Evolutionary conservation across 306 rosid species (phyloP).

Genomic region (Potentilla sterilis): DNA sequence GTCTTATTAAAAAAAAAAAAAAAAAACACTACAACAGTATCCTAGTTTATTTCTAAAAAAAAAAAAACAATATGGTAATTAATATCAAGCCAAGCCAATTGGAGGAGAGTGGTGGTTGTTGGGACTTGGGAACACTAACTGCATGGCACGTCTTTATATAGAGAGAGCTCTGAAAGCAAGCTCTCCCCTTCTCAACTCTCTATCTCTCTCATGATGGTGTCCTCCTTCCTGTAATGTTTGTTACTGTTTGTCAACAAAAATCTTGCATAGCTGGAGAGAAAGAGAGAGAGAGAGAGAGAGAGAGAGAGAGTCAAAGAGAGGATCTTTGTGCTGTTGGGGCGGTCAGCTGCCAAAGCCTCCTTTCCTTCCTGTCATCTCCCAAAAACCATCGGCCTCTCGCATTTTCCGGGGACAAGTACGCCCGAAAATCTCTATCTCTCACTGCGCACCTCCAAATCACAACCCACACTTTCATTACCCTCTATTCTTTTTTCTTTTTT

Average conservation of each 20-base stretch:
- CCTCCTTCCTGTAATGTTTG: not conserved
- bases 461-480: constrained; percentile 20
- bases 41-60: too few species aligned
- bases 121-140: not conserved
- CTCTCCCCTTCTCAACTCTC: not conserved
- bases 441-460: constrained; percentile 27
- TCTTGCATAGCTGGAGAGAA: not conserved
- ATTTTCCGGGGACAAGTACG: constrained; percentile 32
- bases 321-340: constrained; percentile 1
- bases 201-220: not conserved
- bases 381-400: constrained; percentile 37
- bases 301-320: not conserved
- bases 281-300: not conserved
- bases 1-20: too few species aligned
- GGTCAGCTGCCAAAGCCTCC: not conserved
- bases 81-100: too few species aligned
- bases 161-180: not conserved
- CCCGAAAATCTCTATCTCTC: constrained; percentile 44
- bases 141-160: constrained; percentile 5
- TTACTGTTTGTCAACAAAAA: not conserved
- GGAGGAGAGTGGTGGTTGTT: not conserved
- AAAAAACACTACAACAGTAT: too few species aligned
- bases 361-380: constrained; percentile 35
- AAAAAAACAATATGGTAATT: too few species aligned
- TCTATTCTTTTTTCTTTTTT: constrained; percentile 9